Evolutionary conservation across 768 basidiomycete genomes (phyloP), one percentile per base, ranked within the genome.

Genomic region (Kondoa malvinella): DNA sequence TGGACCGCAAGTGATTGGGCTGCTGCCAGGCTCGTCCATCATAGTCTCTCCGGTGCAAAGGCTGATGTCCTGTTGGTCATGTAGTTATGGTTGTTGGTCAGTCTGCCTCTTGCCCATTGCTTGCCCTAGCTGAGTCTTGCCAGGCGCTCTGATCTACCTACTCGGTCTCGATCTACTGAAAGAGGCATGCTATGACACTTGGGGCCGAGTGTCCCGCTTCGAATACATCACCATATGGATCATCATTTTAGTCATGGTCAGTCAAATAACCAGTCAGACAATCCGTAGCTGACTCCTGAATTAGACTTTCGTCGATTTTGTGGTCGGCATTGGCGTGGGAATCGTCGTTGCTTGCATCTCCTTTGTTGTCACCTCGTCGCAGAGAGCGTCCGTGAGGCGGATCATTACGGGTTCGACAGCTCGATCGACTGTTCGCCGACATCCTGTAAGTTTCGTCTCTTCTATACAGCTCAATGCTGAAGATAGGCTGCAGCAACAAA

Each of bases 361-460:
- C 79, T 99, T 99, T 74, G 94, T 99, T n/a, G 82, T 97, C 1
- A 89, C 94, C 74, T 94, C 88, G 68, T 95, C 92, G 0, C 87
- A 86, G 72, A 77, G 89, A 17, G 78, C 83, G 58, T 89, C 90
- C 71, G 91, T 99, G 69, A 84, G 94, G 8, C 83, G 86, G 0
- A 81, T 90, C 40, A 85, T 88, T 75, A 86, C 86, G 1, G 92
- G 92, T 0, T 85, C 88, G 64, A 83, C 85, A 0, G 86, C 87
- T 0, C 84, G 90, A 76, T 95, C 92, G 1, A 89, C 92, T 0
- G 94, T 97, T 2, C 85, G 94, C 12, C 81, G 94, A 26, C 94
- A 74, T 32, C 71, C 72, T 16, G 34, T 61, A 25, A n/a, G 60
- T 31, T 32, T 8, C 34, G 4, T n/a, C 34, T 14, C 3, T 66